Evolutionary conservation across 306 rosid genomes (phyloP).

Genomic region (Carpinus viminea): DNA sequence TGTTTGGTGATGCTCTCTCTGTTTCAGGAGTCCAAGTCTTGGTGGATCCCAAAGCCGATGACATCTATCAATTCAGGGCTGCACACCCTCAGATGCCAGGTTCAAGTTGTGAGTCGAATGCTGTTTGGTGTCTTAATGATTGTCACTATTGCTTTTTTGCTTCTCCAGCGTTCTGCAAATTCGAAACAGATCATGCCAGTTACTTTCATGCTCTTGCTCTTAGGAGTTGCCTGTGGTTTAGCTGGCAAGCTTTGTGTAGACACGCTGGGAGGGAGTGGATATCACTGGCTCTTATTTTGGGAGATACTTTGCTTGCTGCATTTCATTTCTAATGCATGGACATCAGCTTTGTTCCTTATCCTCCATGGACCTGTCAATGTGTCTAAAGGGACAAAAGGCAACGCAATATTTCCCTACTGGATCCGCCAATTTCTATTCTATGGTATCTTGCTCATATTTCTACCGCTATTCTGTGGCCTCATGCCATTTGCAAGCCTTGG

Average conservation of each 20-base stretch:
- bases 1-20: constrained; percentile 7
- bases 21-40: constrained; percentile 57
- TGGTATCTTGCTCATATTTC: constrained; percentile 40
- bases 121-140: constrained; percentile 63
- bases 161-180: constrained; percentile 59
- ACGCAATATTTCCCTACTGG: constrained; percentile 48
- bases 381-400: constrained; percentile 31
- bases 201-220: constrained; percentile 65
- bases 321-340: constrained; percentile 51
- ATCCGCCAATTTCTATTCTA: constrained; percentile 57
- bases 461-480: constrained; percentile 78
- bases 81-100: constrained; percentile 54
- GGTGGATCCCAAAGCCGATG: constrained; percentile 72
- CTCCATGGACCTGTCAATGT: constrained; percentile 62
- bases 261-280: constrained; percentile 85
- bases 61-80: constrained; percentile 45
- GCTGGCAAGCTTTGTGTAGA: constrained; percentile 80
- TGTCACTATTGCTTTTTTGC: constrained; percentile 47
- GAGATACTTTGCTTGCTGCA: constrained; percentile 66
- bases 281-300: constrained; percentile 74
- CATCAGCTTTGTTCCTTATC: constrained; percentile 48
- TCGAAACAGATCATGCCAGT: constrained; percentile 70
- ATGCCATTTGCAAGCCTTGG: constrained; percentile 73
- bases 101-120: constrained; percentile 64
- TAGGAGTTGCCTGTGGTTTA: constrained; percentile 69